Conservation (phyloP, 2,329 filamentous ascomycete genomes). For the Exophiala dermatitidis region DNA sequence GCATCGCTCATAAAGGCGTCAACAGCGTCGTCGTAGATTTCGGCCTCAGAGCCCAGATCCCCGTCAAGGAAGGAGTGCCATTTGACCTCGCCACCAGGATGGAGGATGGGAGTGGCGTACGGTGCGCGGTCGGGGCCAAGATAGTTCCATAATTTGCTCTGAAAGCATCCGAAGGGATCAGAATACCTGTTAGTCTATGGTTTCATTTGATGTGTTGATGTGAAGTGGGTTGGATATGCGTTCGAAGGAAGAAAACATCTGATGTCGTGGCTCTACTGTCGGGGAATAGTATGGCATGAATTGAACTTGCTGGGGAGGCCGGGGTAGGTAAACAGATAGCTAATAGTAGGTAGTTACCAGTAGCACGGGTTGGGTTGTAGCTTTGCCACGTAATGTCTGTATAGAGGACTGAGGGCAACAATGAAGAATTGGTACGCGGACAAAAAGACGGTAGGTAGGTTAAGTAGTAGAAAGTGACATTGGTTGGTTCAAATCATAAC, state of each 20-base stretch:
- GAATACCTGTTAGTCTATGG: too few species aligned
- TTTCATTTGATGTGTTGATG: not conserved
- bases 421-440: not conserved
- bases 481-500: not conserved
- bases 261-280: not conserved
- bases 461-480: not conserved
- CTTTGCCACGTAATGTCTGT: too few species aligned
- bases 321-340: too few species aligned
- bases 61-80: constrained; percentile 25
- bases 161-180: not conserved
- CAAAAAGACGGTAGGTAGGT: not conserved
- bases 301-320: too few species aligned
- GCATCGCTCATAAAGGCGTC: constrained; percentile 20
- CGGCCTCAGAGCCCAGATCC: constrained; percentile 21
- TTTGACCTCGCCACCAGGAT: constrained; percentile 22
- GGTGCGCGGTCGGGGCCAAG: constrained; percentile 24
- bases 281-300: not conserved
- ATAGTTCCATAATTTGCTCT: constrained; percentile 21
- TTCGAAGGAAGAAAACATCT: not conserved
- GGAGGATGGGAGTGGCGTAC: constrained; percentile 22
- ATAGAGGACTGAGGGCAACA: not conserved
- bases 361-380: too few species aligned
- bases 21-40: constrained; percentile 13
- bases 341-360: too few species aligned
- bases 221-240: not conserved